These are phyloP conservation scores for Mortierella alpina DNA, from an alignment of 192 early-diverging fungal species.

Conservation along the genomic window DNA sequence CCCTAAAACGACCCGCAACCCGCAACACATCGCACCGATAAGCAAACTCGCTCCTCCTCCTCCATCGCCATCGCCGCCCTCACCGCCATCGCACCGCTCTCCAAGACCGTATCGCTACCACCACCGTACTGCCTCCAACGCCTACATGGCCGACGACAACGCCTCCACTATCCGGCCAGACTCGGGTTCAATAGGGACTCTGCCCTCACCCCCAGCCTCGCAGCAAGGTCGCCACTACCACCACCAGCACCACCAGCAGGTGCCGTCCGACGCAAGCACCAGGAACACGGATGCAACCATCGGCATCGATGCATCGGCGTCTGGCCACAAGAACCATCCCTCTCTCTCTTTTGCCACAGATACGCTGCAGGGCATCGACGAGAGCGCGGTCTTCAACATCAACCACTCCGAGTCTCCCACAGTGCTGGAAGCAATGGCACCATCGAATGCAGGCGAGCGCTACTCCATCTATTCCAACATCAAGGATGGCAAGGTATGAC, in stretches of 20 bases:
- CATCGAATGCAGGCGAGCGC: constrained; percentile 12
- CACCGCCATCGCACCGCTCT: too few species aligned
- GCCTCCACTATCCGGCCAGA: too few species aligned
- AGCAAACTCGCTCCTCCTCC: too few species aligned
- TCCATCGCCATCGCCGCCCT: too few species aligned
- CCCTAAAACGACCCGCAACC: too few species aligned
- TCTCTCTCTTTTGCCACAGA: constrained; percentile 24
- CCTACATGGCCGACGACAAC: too few species aligned
- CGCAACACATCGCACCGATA: too few species aligned
- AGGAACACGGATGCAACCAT: constrained; percentile 2
- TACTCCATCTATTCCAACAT: constrained; percentile 48
- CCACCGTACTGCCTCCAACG: too few species aligned
- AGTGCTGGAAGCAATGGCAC: background rate
- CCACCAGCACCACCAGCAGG: background rate
- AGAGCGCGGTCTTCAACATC: background rate
- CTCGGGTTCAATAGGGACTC: too few species aligned
- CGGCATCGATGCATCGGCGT: background rate
- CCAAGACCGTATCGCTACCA: too few species aligned
- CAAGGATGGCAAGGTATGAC: constrained; percentile 41
- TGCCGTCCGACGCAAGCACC: background rate
- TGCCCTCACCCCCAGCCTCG: too few species aligned
- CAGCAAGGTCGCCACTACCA: background rate
- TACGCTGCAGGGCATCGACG: background rate
- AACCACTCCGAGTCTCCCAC: background rate
- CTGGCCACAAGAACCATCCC: constrained; percentile 15